Conservation (phyloP, 345 rosid species). For the Brassica juncea region DNA sequence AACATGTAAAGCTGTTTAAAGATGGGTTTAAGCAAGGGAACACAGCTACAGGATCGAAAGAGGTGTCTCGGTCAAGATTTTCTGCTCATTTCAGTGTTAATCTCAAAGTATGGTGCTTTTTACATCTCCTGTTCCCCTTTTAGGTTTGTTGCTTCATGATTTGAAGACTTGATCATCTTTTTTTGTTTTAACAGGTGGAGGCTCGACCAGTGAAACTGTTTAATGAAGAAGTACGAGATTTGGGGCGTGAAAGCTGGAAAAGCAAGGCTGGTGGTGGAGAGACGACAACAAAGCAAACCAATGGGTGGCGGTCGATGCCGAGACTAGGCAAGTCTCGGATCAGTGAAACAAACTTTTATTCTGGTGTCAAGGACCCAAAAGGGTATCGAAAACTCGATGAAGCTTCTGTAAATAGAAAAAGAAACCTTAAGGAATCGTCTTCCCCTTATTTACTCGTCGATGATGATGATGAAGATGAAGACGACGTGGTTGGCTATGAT, state of each 20-base stretch:
- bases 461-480: conserved; percentile 33
- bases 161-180: conserved; percentile 12
- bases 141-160: conserved; percentile 13
- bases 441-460: conserved; percentile 36
- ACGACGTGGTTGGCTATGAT: conserved; percentile 14
- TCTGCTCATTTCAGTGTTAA: conserved; percentile 39
- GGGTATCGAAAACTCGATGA: conserved; percentile 8
- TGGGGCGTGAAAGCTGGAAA: conserved; percentile 37
- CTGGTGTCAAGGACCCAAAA: conserved; percentile 35
- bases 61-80: conserved; percentile 42
- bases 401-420: conserved; percentile 20
- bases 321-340: conserved; percentile 34
- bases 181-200: conserved; percentile 48
- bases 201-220: conserved; percentile 34
- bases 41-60: conserved; percentile 37
- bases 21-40: conserved; percentile 35
- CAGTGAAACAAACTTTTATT: conserved; percentile 35
- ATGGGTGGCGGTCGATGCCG: conserved; percentile 45
- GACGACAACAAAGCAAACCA: conserved; percentile 31
- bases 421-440: conserved; percentile 40
- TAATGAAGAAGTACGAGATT: conserved; percentile 37
- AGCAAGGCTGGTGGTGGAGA: conserved; percentile 37
- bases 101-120: conserved; percentile 54
- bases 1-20: conserved; percentile 30
- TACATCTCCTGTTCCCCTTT: conserved; percentile 13